Conservation (phyloP, 352 stramenopile species). For the Pythium dissotocum region DNA sequence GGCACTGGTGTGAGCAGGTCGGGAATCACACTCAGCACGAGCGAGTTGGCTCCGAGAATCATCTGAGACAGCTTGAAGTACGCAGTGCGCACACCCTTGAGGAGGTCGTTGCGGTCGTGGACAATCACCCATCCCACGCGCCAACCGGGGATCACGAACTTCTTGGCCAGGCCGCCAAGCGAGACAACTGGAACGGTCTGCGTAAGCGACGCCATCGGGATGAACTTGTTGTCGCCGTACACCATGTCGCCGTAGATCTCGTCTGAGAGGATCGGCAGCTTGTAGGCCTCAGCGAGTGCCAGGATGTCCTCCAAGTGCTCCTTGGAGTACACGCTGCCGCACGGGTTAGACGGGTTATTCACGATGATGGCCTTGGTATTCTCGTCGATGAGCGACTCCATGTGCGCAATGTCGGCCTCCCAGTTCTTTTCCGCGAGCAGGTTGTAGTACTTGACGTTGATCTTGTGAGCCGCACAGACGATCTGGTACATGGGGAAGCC, state of each 20-base stretch:
- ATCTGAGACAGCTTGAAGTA: conserved; percentile 93
- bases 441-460: conserved; percentile 91
- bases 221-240: conserved; percentile 64
- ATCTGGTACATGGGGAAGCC: conserved; percentile 95
- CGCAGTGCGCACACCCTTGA: conserved; percentile 84
- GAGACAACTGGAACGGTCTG: conserved; percentile 81
- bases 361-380: conserved; percentile 90
- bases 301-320: conserved; percentile 72
- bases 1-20: conserved; percentile 71
- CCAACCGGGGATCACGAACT: conserved; percentile 96
- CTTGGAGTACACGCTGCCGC: conserved; percentile 92
- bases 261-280: conserved; percentile 90
- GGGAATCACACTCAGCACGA: conserved; percentile 87
- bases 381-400: conserved; percentile 84
- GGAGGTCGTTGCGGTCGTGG: conserved; percentile 84
- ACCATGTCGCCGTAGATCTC: conserved; percentile 86
- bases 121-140: conserved; percentile 95
- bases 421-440: conserved; percentile 84
- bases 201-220: conserved; percentile 83
- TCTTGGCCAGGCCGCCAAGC: conserved; percentile 92
- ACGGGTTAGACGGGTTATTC: conserved; percentile 95
- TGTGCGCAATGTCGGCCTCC: conserved; percentile 91
- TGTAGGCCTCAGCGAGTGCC: conserved; percentile 69
- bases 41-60: conserved; percentile 89
- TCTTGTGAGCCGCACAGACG: conserved; percentile 91